Conservation (phyloP, 768 basidiomycete genomes). For the Dentipellis fragilis region DNA sequence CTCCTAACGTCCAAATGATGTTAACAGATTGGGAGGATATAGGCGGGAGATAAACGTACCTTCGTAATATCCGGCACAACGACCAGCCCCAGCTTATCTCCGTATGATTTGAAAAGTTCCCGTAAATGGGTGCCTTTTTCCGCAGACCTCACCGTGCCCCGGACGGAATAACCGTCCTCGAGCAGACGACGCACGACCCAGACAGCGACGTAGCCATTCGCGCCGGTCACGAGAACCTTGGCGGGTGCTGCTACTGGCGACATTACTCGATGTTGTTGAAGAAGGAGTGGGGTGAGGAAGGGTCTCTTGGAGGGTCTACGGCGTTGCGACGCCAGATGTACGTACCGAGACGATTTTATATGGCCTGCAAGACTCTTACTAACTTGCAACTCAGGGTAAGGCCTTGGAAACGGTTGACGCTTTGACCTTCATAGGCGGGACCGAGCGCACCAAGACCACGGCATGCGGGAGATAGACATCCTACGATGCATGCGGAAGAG, state of each 20-base stretch:
- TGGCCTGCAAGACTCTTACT: too few species aligned
- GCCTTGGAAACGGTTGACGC: too few species aligned
- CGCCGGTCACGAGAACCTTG: conserved; percentile 7
- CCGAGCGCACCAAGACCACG: too few species aligned
- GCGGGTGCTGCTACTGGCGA: not conserved
- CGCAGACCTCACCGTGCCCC: conserved; percentile 34
- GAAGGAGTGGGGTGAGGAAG: too few species aligned
- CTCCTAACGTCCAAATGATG: not conserved
- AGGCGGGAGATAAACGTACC: conserved; percentile 14
- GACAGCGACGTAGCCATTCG: conserved; percentile 13
- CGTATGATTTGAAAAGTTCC: conserved; percentile 25
- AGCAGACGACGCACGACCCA: conserved; percentile 26
- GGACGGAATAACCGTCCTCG: conserved; percentile 27
- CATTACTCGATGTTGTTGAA: conserved; percentile 1
- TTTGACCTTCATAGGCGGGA: too few species aligned
- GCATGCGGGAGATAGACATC: too few species aligned
- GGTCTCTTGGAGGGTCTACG: too few species aligned
- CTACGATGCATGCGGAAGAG: too few species aligned
- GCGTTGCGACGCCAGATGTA: too few species aligned
- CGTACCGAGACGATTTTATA: too few species aligned
- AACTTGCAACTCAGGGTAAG: too few species aligned
- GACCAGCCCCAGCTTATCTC: conserved; percentile 29
- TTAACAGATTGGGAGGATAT: too few species aligned
- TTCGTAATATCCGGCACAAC: conserved; percentile 37
- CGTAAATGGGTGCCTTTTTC: conserved; percentile 34